Base-by-base conservation (phyloP, 1,284 basidiomycete genomes). In the Lignosus rhinocerotis region DNA sequence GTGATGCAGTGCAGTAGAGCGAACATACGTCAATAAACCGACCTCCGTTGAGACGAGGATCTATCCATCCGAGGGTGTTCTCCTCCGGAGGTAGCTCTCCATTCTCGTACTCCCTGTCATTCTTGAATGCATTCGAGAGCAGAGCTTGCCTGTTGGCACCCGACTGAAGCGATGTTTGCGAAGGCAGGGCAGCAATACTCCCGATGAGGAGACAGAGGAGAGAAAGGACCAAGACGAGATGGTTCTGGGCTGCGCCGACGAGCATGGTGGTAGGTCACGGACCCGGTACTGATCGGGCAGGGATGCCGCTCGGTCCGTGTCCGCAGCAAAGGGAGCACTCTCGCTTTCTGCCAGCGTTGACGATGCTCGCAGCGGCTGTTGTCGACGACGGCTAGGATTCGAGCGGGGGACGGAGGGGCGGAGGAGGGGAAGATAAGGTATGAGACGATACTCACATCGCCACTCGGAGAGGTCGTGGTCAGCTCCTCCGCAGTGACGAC, bases 31-130 rank as follows among this genome's bases (percentile, higher is more conserved):
- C 61, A 38, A 92, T 75, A 60, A 91, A 78, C 36, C 79, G 79
- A 9, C 90, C 90, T 34, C 90, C 90, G 55, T 84, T 80, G 31
- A 81, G 62, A 49, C 88, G 77, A 21, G 90, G 91, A 71, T 92
- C 90, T 44, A 76, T 70, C 88, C 88, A 92, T 32, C 87, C 88
- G 21, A 59, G 52, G 1, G 70, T 72, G 48, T 70, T 58, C 58
- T 66, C 56, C 47, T 59, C 53, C 16, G 71, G 71, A 3, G 70
- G 69, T 39, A 67, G 56, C 61, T 69, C 69, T 14, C 70, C 71
- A 51, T 69, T 62, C 65, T 65, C 64, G 45, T 71, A 70, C 50
- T 65, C 56, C n/a, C 62, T 59, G 11, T 57, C 52, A 12, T 45
- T 51, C 25, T 59, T 47, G 36, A 34, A 16, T 16, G 47, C 30